Evolutionary conservation across 148 eudicot genomes (phyloP), one percentile per base, ranked within the genome.

Genomic region (Cornus controversa): DNA sequence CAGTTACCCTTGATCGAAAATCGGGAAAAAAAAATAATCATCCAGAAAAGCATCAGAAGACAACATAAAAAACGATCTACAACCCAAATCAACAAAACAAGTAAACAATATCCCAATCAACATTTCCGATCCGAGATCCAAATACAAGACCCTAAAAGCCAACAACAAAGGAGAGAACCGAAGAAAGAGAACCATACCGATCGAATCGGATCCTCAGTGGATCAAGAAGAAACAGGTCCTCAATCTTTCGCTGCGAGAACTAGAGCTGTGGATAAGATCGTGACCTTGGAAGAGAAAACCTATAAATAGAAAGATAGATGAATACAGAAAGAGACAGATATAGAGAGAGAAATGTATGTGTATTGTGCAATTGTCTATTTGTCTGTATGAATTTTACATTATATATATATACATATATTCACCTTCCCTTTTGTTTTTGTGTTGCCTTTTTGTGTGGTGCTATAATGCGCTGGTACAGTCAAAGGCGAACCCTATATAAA

Each of bases 51-150:
- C 54, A 74, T 36, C 76, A 36, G 7, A 18, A 25, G 25, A 37
- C 57, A 25, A 64, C 77, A 65, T 50, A 40, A 45, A 26, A 34
- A 47, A 26, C 78, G 78, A 75, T 75, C 64, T 66, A 66, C 70
- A 47, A 47, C 42, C 57, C n/a, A 74, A 37, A 74, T 36, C 69
- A 37, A 8, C 31, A 62, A 36, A 63, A 10, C 6, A 8, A 11
- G n/a, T 40, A 54, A 10, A 54, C 26, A 4, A 23, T 22, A n/a
- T 72, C 63, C 27, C 50, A 36, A 45, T 57, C 57, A 37, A 36
- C 69, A 74, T 40, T 8, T 37, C 26, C 34, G 18, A 54, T 54
- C 60, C 25, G 0, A 18, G 24, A 66, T 20, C 57, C 69, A 10
- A 67, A 26, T 25, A 42, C 23, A 28, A 13, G 1, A 15, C 26